Evolutionary conservation across 441 rosid species (phyloP).

Genomic region (Erodium chrysanthum): DNA sequence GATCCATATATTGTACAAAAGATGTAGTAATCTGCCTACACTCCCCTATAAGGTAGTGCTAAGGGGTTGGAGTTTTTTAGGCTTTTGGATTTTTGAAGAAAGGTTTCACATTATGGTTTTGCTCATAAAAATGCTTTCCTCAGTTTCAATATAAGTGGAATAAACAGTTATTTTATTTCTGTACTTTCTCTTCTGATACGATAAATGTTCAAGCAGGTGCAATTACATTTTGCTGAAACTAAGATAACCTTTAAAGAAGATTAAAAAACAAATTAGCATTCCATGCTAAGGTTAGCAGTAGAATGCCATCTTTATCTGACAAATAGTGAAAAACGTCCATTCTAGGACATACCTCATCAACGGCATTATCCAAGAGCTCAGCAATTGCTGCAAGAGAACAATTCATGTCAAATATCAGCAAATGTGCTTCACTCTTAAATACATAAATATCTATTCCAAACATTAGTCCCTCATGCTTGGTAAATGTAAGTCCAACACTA

Average conservation of each 20-base stretch:
- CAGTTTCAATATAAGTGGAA: neutral
- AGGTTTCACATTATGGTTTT: neutral
- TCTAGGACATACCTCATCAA: slow-evolving; percentile 58
- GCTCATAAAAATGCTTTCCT: neutral
- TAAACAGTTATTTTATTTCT: neutral
- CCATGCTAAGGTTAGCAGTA: neutral
- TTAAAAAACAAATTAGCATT: neutral
- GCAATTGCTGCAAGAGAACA: slow-evolving; percentile 64
- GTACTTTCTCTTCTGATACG: neutral
- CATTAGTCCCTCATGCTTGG: neutral
- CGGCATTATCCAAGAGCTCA: slow-evolving; percentile 88
- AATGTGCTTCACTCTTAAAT: neutral
- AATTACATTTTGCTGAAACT: neutral
- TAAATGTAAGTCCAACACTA: neutral
- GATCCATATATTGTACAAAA: neutral
- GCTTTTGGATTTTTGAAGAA: neutral
- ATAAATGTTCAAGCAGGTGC: neutral
- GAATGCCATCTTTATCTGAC: neutral
- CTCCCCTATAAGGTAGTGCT: neutral
- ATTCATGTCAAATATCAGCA: neutral
- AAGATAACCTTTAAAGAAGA: neutral
- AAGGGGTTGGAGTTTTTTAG: neutral
- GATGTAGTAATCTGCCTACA: neutral
- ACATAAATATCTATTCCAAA: neutral
- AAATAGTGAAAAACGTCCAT: neutral